These are phyloP conservation scores for Chloromonas sp. DNA, from an alignment of 163 green algal genomes.

Conservation along the genomic window DNA sequence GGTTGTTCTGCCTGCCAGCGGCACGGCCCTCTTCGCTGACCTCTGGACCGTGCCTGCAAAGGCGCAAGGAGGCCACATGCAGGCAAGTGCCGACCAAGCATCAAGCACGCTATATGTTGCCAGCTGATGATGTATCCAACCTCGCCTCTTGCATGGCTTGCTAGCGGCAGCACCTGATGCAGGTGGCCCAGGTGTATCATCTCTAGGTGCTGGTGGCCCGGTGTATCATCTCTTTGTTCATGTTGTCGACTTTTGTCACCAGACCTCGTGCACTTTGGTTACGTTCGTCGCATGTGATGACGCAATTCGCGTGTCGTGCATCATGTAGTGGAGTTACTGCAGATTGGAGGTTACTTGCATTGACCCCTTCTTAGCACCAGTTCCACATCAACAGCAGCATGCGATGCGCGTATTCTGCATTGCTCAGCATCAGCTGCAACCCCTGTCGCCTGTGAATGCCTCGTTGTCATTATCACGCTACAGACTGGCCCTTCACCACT, in stretches of 20 bases:
- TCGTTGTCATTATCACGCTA: neutral
- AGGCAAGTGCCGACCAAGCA: neutral
- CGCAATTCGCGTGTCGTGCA: no score
- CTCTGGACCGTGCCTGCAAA: constrained; percentile 61
- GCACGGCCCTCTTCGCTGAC: constrained; percentile 71
- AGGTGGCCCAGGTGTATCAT: neutral
- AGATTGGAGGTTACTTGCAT: neutral
- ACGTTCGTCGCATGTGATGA: no score
- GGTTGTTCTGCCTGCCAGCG: constrained; percentile 52
- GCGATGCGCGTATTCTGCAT: neutral
- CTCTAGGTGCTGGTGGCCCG: neutral
- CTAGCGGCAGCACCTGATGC: neutral
- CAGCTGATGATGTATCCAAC: neutral
- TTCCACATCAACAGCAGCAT: neutral
- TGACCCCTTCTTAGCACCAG: neutral
- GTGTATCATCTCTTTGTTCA: neutral
- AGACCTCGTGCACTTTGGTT: no score
- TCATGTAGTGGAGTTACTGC: no score
- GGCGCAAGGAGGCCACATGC: constrained; percentile 31
- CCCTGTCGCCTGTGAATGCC: no score
- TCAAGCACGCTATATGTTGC: neutral
- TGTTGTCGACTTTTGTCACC: neutral
- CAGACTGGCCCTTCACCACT: constrained; percentile 53
- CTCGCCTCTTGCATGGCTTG: no score
- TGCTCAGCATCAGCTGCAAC: no score